These are phyloP conservation scores for Durio zibethinus DNA, from an alignment of 345 rosid species.

Conservation along the genomic window DNA sequence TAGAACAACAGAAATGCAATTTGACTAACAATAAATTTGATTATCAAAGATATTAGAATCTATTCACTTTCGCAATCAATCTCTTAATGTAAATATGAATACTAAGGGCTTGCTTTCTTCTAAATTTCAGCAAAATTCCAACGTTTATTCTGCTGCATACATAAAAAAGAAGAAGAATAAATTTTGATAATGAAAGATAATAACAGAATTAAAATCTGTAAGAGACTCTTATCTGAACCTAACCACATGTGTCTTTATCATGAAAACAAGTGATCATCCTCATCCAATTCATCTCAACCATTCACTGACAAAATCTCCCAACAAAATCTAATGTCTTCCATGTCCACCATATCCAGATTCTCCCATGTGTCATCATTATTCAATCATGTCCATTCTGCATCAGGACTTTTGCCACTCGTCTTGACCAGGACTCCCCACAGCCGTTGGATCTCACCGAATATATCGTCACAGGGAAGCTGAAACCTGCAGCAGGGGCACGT, in stretches of 20 bases:
- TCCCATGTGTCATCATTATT: conserved; percentile 10
- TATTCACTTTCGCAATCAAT: not conserved
- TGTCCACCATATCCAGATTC: conserved; percentile 7
- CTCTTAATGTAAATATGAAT: not conserved
- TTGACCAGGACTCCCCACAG: conserved; percentile 59
- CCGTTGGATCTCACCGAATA: conserved; percentile 73
- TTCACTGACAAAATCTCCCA: not conserved
- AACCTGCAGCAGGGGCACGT: conserved; percentile 92
- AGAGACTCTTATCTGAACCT: not conserved
- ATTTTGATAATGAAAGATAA: not conserved
- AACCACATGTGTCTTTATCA: conserved; percentile 23
- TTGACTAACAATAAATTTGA: too few species aligned
- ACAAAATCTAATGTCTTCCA: too few species aligned
- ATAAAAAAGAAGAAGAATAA: not conserved
- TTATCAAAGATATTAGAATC: too few species aligned
- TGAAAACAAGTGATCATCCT: conserved; percentile 3
- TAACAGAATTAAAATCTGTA: not conserved
- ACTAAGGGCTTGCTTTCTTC: not conserved
- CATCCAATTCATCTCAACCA: conserved; percentile 10
- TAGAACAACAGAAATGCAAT: too few species aligned
- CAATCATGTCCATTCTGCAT: not conserved
- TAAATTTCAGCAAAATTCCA: not conserved
- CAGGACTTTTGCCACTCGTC: conserved; percentile 18
- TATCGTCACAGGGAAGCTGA: conserved; percentile 83
- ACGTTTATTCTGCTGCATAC: not conserved